phyloP scores from a whole-genome alignment of 345 rosid species.

The Dipteronia sinensis region DNA sequence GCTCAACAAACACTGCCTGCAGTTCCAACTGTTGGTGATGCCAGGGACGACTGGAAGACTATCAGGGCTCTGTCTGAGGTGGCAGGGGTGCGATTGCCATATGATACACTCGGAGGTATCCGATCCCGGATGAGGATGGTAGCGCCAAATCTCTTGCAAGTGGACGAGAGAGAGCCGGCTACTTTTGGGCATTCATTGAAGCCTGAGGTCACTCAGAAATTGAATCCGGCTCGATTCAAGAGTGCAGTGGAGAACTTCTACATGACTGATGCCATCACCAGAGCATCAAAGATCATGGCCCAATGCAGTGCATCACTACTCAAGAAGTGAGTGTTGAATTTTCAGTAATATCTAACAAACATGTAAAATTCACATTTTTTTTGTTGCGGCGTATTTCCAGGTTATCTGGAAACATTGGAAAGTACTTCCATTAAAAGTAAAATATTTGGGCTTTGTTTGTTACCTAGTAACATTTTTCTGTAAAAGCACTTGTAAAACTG shows the following conservation, averaged over 20 bases:
- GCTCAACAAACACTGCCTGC: constrained; percentile 91
- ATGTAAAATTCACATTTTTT: constrained; percentile 23
- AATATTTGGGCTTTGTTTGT: constrained; percentile 17
- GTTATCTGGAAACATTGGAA: constrained; percentile 22
- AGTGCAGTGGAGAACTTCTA: constrained; percentile 74
- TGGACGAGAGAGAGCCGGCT: constrained; percentile 82
- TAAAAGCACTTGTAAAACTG: constrained; percentile 26
- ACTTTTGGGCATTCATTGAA: constrained; percentile 65
- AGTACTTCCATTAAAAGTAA: constrained; percentile 37
- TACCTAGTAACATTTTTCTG: constrained; percentile 26
- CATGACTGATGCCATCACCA: constrained; percentile 92
- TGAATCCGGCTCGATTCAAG: constrained; percentile 61
- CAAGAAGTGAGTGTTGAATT: constrained; percentile 61
- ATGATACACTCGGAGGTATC: constrained; percentile 65
- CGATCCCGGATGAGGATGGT: constrained; percentile 73
- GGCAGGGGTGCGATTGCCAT: constrained; percentile 72
- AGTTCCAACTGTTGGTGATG: constrained; percentile 96
- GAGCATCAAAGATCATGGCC: constrained; percentile 99
- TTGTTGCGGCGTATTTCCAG: constrained; percentile 18
- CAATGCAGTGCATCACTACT: constrained; percentile 82
- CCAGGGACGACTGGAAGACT: constrained; percentile 98
- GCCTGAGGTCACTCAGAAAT: constrained; percentile 46
- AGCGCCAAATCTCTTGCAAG: constrained; percentile 77
- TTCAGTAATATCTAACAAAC: constrained; percentile 28
- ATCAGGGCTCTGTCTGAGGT: constrained; percentile 91